Evolutionary conservation across 2,329 filamentous ascomycete genomes (phyloP), one percentile per base, ranked within the genome.

Genomic region (Aspergillus japonicus): DNA sequence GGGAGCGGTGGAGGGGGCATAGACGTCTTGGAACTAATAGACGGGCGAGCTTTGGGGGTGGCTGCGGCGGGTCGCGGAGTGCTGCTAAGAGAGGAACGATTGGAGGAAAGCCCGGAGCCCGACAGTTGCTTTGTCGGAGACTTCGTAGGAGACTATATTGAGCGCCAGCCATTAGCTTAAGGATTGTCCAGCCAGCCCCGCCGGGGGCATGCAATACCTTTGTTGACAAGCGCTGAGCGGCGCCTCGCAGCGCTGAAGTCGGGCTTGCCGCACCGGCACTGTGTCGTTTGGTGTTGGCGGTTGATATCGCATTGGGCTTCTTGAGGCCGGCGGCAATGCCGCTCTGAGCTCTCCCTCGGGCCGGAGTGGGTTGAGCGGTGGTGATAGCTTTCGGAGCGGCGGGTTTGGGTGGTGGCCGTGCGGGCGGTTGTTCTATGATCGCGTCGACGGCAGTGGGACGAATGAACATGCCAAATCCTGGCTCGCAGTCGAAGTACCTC

Each of bases 391-490:
- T 75, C 7, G 68, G 50, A 62, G 67, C 39, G 19, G 42, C 67
- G 71, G 77, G 75, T 64, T 77, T 76, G 62, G 74, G 71, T 16
- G 39, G 39, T 60, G 78, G 74, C 52, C 68, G 69, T 58, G 65
- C 60, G 16, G 70, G 66, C 71, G 33, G 33, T 35, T 75, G 70
- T 73, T 77, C 66, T 63, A 78, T 52, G 70, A 82, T 71, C 35
- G 87, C 80, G 12, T 82, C 83, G 53, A 95, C 81, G 59, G 88
- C 88, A 56, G 84, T 79, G 31, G 91, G 88, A 63, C 91, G 86
- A 57, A 97, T 85, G 70, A 99, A 98, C 86, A 99, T 95, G 82
- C 91, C 86, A 84, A 88, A 76, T 73, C 83, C 77, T 49, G 80
- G 77, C 52, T 82, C 74, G 67, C 94, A 98, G 53, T 93, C 87